Percentiles rank a stretch among this genome's conserved stretches.
phyloP scores from a whole-genome alignment of 257 asterid species.

The Fraxinus anomala region DNA sequence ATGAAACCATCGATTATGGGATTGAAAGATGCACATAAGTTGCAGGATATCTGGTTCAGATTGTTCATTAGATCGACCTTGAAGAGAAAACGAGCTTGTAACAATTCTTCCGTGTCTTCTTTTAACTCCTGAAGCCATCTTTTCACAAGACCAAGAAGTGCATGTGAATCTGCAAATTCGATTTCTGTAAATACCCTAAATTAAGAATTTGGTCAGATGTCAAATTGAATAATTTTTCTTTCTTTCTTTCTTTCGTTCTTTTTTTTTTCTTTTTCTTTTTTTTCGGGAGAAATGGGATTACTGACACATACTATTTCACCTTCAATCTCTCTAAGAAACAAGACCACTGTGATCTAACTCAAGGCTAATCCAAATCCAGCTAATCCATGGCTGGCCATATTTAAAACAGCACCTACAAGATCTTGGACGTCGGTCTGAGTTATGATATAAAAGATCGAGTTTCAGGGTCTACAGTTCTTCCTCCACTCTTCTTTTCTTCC shows the following conservation, averaged over 20 bases:
- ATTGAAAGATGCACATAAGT: conserved; percentile 56
- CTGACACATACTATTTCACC: conserved; percentile 11
- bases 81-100: conserved; percentile 75
- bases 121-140: conserved; percentile 78
- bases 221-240: neutral
- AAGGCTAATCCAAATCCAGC: conserved; percentile 7
- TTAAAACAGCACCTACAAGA: conserved; percentile 7
- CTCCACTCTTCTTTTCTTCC: conserved; percentile 10
- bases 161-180: conserved; percentile 61
- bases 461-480: neutral
- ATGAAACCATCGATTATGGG: conserved; percentile 60
- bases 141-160: conserved; percentile 59
- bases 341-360: conserved; percentile 16
- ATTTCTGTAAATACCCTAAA: conserved; percentile 29
- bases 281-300: neutral
- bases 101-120: conserved; percentile 54
- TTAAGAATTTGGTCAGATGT: neutral
- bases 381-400: neutral
- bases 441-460: conserved; percentile 13
- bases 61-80: conserved; percentile 54
- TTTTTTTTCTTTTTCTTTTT: neutral
- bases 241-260: neutral
- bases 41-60: conserved; percentile 71
- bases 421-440: neutral
- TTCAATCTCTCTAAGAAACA: conserved; percentile 14